Evolutionary conservation across 495 filamentous ascomycete genomes (phyloP), one percentile per base, ranked within the genome.

Genomic region (Bombardia bombarda): DNA sequence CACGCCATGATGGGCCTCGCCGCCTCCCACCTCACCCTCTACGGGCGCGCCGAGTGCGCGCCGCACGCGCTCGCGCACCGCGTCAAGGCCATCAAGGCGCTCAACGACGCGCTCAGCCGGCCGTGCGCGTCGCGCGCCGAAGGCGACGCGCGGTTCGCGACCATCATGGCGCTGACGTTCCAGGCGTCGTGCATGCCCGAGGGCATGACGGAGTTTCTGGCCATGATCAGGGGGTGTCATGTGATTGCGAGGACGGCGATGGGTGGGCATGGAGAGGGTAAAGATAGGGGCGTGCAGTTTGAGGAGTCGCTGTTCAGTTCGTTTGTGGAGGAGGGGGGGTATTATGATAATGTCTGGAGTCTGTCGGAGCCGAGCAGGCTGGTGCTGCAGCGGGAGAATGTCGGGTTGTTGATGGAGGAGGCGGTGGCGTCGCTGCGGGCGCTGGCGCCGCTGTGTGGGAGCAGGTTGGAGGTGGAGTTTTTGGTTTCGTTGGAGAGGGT

Each of bases 141-240:
- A 34, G 66, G 58, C 32, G 71, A 75, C 46, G 66, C 66, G 13
- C 58, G 70, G 21, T 61, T 75, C 14, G 76, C 68, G 8, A 63
- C 75, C 13, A 68, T 67, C 32, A 62, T 75, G 36, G 61, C 70
- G 0, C 62, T 80, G 0, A 55, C 66, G 2, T 80, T 78, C 51
- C 76, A 80, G 44, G 65, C 76, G 1, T 60, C 60, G 6, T 67
- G 73, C 46, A 69, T 79, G 58, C 50, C 61, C 21, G 74, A 79
- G 38, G 75, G 75, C 17, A 60, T 79, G 28, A 51, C 52, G 23
- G 75, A 80, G 51, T 80, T 77, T 40, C 50, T 75, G 32, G 53
- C 72, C 42, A 78, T 78, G 67, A 56, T 74, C 10, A 60, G 74
- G 21, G 73, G 75, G 14, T 74, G 69, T 45, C 58, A 64, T 13